Evolutionary conservation across 2,329 filamentous ascomycete genomes (phyloP).

Genomic region (Hypoxylon sp.): DNA sequence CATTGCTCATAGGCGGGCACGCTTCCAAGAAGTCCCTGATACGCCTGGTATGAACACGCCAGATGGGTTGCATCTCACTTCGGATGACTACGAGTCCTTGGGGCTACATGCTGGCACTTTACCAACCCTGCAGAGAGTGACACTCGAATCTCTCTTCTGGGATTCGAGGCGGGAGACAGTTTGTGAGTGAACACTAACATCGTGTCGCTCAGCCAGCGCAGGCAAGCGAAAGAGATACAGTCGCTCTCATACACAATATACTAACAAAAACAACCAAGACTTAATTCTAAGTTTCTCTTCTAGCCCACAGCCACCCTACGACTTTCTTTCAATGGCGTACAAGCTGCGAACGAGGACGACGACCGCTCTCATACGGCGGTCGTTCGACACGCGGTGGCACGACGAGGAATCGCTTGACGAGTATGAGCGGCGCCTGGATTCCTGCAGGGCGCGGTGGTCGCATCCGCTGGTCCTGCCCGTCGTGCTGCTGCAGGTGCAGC

Average conservation of each 20-base stretch:
- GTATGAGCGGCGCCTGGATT: slow-evolving; percentile 55
- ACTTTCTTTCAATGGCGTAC: slow-evolving; percentile 58
- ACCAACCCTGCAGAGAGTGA: slow-evolving; percentile 40
- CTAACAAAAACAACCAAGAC: slow-evolving; percentile 44
- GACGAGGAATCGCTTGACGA: slow-evolving; percentile 54
- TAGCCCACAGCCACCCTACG: slow-evolving; percentile 54
- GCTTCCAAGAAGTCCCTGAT: slow-evolving; percentile 20
- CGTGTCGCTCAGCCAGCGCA: not conserved
- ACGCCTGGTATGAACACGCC: slow-evolving; percentile 15
- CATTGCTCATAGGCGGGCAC: slow-evolving; percentile 40
- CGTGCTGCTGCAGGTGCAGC: slow-evolving; percentile 56
- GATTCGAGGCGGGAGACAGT: slow-evolving; percentile 41
- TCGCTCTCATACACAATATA: not conserved
- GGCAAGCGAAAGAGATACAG: not conserved
- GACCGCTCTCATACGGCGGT: slow-evolving; percentile 54
- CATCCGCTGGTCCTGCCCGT: slow-evolving; percentile 56
- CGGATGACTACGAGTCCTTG: slow-evolving; percentile 41
- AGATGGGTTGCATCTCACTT: slow-evolving; percentile 40
- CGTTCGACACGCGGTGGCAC: slow-evolving; percentile 52
- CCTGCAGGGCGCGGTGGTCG: slow-evolving; percentile 54
- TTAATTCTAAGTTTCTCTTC: slow-evolving; percentile 56
- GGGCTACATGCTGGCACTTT: slow-evolving; percentile 42
- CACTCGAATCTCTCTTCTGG: slow-evolving; percentile 45
- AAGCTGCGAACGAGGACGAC: slow-evolving; percentile 49
- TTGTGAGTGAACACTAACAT: slow-evolving; percentile 35